Evolutionary conservation across 2,329 filamentous ascomycete genomes (phyloP).

Genomic region (Metarhizium humberi): DNA sequence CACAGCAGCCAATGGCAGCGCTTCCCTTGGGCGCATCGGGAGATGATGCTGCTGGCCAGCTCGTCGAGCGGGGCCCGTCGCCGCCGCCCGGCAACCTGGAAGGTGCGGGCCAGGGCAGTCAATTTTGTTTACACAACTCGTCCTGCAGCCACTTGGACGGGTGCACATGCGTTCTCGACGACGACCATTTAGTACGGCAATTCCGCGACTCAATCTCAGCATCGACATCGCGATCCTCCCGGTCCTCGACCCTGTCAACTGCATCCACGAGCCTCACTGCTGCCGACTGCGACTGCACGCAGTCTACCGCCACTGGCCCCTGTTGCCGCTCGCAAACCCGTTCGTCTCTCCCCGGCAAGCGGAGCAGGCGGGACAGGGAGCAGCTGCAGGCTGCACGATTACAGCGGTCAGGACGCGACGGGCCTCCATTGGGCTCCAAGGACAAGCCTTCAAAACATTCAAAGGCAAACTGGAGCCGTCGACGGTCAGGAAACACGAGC

Average conservation of each 20-base stretch:
- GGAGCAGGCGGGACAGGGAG: conserved; percentile 32
- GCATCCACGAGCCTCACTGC: neutral
- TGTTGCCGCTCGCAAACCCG: conserved; percentile 11
- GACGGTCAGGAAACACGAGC: conserved; percentile 20
- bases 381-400: conserved; percentile 40
- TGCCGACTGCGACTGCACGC: neutral
- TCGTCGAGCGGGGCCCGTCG: conserved; percentile 11
- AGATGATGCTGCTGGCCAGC: conserved; percentile 2
- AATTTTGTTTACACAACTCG: conserved; percentile 32
- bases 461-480: conserved; percentile 19
- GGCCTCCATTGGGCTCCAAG: conserved; percentile 12
- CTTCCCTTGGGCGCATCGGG: conserved; percentile 1
- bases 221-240: conserved; percentile 10
- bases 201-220: conserved; percentile 15
- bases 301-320: conserved; percentile 11
- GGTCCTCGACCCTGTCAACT: conserved; percentile 1
- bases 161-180: conserved; percentile 13
- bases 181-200: conserved; percentile 16
- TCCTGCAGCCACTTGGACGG: conserved; percentile 10
- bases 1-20: conserved; percentile 7
- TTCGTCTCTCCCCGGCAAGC: conserved; percentile 3
- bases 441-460: conserved; percentile 4
- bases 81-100: conserved; percentile 28
- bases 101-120: conserved; percentile 27
- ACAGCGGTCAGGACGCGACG: conserved; percentile 33